A percentile compares a stretch with the other conserved stretches of the same genome.
phyloP scores from a whole-genome alignment of 805 yeast species.

The Wickerhamomyces chambardii region DNA sequence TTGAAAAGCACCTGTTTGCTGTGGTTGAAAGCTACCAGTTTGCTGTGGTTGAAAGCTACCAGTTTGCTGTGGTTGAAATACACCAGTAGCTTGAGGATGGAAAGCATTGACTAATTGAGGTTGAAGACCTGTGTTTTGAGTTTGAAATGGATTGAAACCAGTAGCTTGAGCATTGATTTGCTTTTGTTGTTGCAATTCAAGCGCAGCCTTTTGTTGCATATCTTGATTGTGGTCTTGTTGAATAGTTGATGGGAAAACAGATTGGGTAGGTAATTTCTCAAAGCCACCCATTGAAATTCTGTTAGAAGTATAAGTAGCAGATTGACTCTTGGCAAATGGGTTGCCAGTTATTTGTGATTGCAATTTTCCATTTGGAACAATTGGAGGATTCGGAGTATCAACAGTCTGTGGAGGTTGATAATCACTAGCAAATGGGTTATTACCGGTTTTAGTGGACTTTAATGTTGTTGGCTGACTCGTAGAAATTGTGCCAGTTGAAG shows the following conservation, averaged over 20 bases:
- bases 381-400: neutral
- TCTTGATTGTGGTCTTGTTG: conserved; percentile 26
- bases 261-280: conserved; percentile 53
- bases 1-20: too few species aligned
- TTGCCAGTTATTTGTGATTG: conserved; percentile 24
- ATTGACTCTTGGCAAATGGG: conserved; percentile 28
- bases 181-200: conserved; percentile 21
- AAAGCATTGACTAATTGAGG: too few species aligned
- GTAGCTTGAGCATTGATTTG: conserved; percentile 12
- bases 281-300: conserved; percentile 46
- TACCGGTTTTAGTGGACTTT: conserved; percentile 14
- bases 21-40: too few species aligned
- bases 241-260: conserved; percentile 64
- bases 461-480: conserved; percentile 7
- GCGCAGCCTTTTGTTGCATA: conserved; percentile 27
- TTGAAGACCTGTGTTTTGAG: conserved; percentile 10
- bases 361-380: conserved; percentile 3
- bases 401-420: conserved; percentile 6
- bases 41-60: too few species aligned
- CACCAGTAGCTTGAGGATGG: too few species aligned
- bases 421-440: conserved; percentile 19
- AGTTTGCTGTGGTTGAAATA: too few species aligned
- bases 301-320: conserved; percentile 15
- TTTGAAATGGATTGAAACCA: conserved; percentile 12
- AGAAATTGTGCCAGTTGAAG: conserved; percentile 1